Conservation (phyloP, 164 flowering plant genomes). For the Sedum album region DNA sequence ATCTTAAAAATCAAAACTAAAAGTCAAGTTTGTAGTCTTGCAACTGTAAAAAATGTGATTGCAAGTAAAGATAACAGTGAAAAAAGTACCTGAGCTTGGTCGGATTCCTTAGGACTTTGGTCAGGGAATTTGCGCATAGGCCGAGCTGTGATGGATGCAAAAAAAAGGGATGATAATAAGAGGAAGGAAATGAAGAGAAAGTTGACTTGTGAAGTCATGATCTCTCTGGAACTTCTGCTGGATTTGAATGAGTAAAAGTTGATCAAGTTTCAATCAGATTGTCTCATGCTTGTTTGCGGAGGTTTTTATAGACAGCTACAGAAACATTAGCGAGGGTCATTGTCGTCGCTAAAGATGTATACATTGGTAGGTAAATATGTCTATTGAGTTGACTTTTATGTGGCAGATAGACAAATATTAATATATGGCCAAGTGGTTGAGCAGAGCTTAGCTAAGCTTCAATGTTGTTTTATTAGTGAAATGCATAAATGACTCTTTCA, state of each 20-base stretch:
- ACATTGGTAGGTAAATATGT: too few species aligned
- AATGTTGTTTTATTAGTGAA: neutral
- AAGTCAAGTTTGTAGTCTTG: neutral
- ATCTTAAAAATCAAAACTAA: neutral
- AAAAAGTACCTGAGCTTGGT: neutral
- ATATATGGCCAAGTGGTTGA: too few species aligned
- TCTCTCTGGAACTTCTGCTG: neutral
- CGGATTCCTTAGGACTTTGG: neutral
- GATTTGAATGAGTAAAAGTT: neutral
- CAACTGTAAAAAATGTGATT: neutral
- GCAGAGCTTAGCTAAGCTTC: neutral
- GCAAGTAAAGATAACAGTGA: neutral
- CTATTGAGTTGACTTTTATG: neutral
- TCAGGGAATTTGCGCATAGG: neutral
- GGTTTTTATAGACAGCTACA: slow-evolving; percentile 1
- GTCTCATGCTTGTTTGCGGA: neutral
- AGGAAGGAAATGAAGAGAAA: neutral
- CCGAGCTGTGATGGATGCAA: neutral
- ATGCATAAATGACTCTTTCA: neutral
- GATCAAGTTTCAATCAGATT: neutral
- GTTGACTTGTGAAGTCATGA: neutral
- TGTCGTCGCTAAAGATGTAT: neutral
- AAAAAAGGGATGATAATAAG: neutral
- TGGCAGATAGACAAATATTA: too few species aligned
- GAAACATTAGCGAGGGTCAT: too few species aligned